phyloP scores from a whole-genome alignment of 129 eudicot genomes.

The Gnaphalium uliginosum region DNA sequence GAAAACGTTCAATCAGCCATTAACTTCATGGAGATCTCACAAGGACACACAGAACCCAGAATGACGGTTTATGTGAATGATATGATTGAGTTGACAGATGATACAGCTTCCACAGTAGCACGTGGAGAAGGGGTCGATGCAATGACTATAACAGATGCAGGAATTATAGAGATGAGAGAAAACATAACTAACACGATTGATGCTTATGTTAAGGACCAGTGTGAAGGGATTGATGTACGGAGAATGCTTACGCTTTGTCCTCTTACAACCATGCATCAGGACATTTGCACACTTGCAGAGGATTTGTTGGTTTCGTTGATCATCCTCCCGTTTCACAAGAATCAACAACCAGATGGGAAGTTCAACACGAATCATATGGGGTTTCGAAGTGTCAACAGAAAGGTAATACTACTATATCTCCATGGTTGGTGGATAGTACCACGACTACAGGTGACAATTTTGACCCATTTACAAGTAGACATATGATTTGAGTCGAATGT shows the following conservation, averaged over 20 bases:
- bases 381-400: constrained; percentile 71
- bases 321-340: constrained; percentile 77
- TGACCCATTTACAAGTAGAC: neutral
- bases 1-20: constrained; percentile 52
- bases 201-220: constrained; percentile 40
- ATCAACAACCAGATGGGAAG: constrained; percentile 48
- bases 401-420: constrained; percentile 43
- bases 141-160: constrained; percentile 56
- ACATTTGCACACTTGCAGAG: constrained; percentile 66
- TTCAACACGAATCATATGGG: constrained; percentile 49
- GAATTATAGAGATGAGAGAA: constrained; percentile 56
- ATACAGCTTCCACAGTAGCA: constrained; percentile 55
- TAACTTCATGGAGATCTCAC: constrained; percentile 73
- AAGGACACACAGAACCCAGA: constrained; percentile 60
- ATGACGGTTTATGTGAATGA: constrained; percentile 71
- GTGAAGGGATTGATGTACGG: constrained; percentile 53
- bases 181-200: constrained; percentile 38
- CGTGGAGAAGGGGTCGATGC: constrained; percentile 58
- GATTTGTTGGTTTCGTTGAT: constrained; percentile 61
- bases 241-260: constrained; percentile 71
- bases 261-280: constrained; percentile 64
- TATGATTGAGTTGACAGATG: constrained; percentile 73
- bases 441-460: neutral
- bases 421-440: neutral
- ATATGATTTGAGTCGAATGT: neutral